Evolutionary conservation across 176 grass and related monocot species (phyloP).

Genomic region (Themeda triandra): DNA sequence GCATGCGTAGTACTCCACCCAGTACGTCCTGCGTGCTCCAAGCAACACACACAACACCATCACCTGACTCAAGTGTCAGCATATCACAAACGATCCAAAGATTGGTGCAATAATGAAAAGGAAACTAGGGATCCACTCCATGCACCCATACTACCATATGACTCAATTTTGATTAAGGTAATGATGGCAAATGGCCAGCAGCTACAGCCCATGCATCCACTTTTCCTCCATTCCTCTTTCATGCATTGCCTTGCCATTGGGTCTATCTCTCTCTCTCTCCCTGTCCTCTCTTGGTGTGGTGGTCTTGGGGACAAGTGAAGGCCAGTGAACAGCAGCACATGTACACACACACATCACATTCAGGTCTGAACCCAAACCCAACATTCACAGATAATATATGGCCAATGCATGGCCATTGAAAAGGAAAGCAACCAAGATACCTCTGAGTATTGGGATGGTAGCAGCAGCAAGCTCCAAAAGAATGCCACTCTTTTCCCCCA

Average conservation of each 20-base stretch:
- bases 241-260: not conserved
- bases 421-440: conserved; percentile 28
- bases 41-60: not conserved
- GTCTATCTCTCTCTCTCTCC: not conserved
- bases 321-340: not conserved
- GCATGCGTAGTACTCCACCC: not conserved
- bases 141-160: too few species aligned
- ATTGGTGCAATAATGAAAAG: conserved; percentile 31
- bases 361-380: conserved; percentile 17
- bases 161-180: conserved; percentile 79
- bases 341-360: conserved; percentile 20
- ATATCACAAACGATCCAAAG: conserved; percentile 39
- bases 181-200: conserved; percentile 70
- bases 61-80: conserved; percentile 15
- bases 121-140: conserved; percentile 39
- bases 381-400: conserved; percentile 2
- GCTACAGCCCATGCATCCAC: conserved; percentile 55
- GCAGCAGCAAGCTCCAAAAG: conserved; percentile 25
- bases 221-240: conserved; percentile 50
- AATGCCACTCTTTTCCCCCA: conserved; percentile 29
- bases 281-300: not conserved
- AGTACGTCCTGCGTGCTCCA: too few species aligned
- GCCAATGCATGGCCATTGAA: conserved; percentile 12
- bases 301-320: conserved; percentile 6
- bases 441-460: not conserved